These are phyloP conservation scores for Quercus phellos DNA, from an alignment of 331 rosid species.

Conservation along the genomic window DNA sequence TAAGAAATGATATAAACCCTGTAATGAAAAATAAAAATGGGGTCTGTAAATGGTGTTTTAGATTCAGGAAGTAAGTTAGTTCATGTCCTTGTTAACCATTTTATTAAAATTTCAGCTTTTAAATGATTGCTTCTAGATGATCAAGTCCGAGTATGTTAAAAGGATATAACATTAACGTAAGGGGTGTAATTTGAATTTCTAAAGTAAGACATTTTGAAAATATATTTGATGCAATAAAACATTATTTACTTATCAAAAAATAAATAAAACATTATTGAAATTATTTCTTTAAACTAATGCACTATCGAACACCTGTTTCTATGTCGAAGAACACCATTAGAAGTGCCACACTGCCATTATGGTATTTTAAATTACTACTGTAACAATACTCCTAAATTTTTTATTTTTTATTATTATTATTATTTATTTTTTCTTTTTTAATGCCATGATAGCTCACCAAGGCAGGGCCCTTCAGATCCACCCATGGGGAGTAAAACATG, in stretches of 20 bases:
- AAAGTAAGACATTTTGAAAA: background rate
- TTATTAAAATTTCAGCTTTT: background rate
- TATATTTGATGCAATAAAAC: background rate
- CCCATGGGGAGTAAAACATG: too few species aligned
- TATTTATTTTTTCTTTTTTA: too few species aligned
- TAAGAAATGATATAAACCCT: constrained; percentile 9
- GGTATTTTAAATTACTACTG: background rate
- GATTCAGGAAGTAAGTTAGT: background rate
- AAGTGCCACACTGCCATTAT: background rate
- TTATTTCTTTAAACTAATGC: background rate
- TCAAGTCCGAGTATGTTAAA: background rate
- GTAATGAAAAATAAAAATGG: background rate
- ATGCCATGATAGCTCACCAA: too few species aligned
- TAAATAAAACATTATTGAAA: background rate
- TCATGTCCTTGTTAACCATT: background rate
- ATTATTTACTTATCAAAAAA: background rate
- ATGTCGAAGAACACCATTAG: background rate
- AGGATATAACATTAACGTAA: background rate
- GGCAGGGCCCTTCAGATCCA: too few species aligned
- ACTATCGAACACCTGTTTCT: background rate
- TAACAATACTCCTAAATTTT: too few species aligned
- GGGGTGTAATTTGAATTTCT: background rate
- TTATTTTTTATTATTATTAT: too few species aligned
- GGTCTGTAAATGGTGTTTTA: background rate
- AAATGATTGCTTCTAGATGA: background rate